A percentile compares a stretch with the other conserved stretches of the same genome.
These are phyloP conservation scores for Heracleum sosnowskyi DNA, from an alignment of 129 eudicot species.

Conservation along the genomic window DNA sequence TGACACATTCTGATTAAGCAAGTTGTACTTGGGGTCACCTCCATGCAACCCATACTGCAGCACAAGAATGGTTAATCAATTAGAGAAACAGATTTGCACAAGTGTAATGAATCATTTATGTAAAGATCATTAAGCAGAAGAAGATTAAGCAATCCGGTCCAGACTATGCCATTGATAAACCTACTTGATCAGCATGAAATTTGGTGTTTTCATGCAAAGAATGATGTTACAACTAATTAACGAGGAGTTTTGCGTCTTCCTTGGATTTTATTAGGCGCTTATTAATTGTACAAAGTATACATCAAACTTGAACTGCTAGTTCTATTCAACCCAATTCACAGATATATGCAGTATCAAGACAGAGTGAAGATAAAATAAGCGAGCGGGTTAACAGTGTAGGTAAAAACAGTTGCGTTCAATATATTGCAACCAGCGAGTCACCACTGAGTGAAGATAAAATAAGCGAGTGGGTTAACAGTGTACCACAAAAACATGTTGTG, in stretches of 20 bases:
- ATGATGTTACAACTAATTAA: neutral
- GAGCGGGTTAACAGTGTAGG: too few species aligned
- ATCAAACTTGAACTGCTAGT: neutral
- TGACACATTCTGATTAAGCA: slow-evolving; percentile 26
- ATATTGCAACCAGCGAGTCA: too few species aligned
- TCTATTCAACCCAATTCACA: neutral
- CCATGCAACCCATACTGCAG: slow-evolving; percentile 62
- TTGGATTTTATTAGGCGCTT: neutral
- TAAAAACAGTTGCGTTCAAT: too few species aligned
- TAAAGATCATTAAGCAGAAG: neutral
- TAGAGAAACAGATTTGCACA: neutral
- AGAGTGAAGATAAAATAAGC: too few species aligned
- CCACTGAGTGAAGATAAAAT: neutral
- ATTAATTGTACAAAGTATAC: neutral
- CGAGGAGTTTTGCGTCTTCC: neutral
- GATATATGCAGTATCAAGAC: neutral
- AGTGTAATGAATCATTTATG: neutral
- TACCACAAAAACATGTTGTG: neutral
- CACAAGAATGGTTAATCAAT: neutral
- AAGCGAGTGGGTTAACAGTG: neutral
- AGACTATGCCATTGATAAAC: neutral
- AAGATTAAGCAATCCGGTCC: too few species aligned
- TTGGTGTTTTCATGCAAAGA: neutral
- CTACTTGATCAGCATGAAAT: neutral
- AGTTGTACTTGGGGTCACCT: slow-evolving; percentile 22